phyloP scores from a whole-genome alignment of 2,329 filamentous ascomycete genomes.

The Clathrospora elynae region DNA sequence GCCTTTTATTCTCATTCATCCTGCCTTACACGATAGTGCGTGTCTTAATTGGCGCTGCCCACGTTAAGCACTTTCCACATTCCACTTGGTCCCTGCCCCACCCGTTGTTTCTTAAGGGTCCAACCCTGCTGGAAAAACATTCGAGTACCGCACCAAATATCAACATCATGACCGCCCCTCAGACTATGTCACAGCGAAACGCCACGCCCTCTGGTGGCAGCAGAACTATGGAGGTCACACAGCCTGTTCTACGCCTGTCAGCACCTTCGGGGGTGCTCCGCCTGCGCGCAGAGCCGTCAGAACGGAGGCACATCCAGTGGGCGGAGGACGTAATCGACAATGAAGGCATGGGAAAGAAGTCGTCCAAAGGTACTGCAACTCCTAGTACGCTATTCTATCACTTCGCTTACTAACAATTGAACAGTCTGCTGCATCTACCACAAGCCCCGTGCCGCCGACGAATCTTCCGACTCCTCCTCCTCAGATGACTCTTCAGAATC shows the following conservation, averaged over 20 bases:
- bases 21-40: slow-evolving; percentile 16
- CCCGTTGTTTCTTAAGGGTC: slow-evolving; percentile 48
- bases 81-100: slow-evolving; percentile 20
- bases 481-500: slow-evolving; percentile 62
- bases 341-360: slow-evolving; percentile 91
- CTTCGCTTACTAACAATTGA: not conserved
- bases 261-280: slow-evolving; percentile 46
- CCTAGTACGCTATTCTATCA: not conserved
- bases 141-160: slow-evolving; percentile 66
- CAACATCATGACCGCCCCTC: slow-evolving; percentile 30
- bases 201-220: slow-evolving; percentile 32
- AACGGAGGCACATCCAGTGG: slow-evolving; percentile 78
- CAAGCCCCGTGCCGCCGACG: slow-evolving; percentile 69
- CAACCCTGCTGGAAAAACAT: slow-evolving; percentile 78
- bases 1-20: slow-evolving; percentile 20
- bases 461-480: slow-evolving; percentile 73
- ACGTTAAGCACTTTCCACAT: slow-evolving; percentile 14
- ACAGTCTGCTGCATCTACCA: slow-evolving; percentile 99
- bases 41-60: slow-evolving; percentile 11
- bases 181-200: slow-evolving; percentile 25
- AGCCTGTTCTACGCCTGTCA: slow-evolving; percentile 42
- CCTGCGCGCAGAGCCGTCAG: slow-evolving; percentile 50
- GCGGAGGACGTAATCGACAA: slow-evolving; percentile 93
- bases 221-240: slow-evolving; percentile 34
- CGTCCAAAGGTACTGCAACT: slow-evolving; percentile 75